phyloP scores from a whole-genome alignment of 441 rosid species.

The Populus hybrid region DNA sequence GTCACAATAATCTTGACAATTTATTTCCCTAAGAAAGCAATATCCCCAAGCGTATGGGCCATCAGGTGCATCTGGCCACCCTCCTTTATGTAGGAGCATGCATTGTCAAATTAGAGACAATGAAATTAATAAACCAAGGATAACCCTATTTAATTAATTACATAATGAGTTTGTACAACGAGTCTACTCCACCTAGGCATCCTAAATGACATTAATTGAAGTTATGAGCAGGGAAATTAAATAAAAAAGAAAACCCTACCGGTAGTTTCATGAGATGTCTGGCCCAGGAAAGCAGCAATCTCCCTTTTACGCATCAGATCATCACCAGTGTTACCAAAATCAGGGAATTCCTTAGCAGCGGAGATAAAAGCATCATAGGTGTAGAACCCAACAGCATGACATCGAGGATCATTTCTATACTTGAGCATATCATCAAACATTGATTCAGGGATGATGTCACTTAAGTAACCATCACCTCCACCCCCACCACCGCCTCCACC shows the following conservation, averaged over 20 bases:
- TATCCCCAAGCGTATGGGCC: slow-evolving; percentile 59
- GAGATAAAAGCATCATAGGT: slow-evolving; percentile 49
- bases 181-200: no score
- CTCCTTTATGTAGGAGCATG: slow-evolving; percentile 17
- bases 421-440: slow-evolving; percentile 42
- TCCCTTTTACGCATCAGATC: slow-evolving; percentile 37
- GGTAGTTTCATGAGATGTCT: slow-evolving; percentile 62
- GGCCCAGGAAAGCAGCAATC: slow-evolving; percentile 64
- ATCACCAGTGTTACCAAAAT: slow-evolving; percentile 49
- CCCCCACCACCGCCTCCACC: slow-evolving; percentile 27
- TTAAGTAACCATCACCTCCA: not conserved
- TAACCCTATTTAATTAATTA: no score
- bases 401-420: slow-evolving; percentile 42
- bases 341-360: slow-evolving; percentile 43
- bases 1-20: slow-evolving; percentile 31
- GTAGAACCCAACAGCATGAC: slow-evolving; percentile 49
- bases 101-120: no score
- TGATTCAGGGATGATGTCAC: slow-evolving; percentile 29
- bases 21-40: slow-evolving; percentile 37
- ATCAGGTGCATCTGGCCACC: slow-evolving; percentile 37
- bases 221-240: not conserved
- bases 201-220: not conserved
- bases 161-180: no score
- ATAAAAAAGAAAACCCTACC: slow-evolving; percentile 16
- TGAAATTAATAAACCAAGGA: no score